Base-by-base conservation (phyloP, 345 rosid species). In the Brassica cretica region DNA sequence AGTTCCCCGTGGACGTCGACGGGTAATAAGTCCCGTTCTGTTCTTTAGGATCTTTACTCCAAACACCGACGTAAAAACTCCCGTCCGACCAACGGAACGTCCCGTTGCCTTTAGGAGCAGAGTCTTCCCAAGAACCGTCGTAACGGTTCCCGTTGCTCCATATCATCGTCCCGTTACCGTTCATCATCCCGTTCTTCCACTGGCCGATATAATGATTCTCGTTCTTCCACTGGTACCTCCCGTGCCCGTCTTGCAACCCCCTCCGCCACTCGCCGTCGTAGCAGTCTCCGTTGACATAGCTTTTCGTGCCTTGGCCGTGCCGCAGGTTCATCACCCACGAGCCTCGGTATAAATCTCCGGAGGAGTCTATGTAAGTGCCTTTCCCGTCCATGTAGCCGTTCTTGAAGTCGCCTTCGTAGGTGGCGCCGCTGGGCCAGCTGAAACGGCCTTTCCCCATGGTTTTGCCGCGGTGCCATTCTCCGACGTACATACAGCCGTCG, bases 381-480 rank as follows among this genome's bases (percentile, higher is more conserved):
- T 87, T 87, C 3, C 99, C 99, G 79, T 95, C 97, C 96, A 95
- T 90, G 67, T 80, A 93, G 2, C 93, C 97, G 70, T 78, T 83
- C 76, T 89, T 93, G 89, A 95, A 95, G 27, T 95, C 98, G 6
- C 99, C 99, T 82, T 95, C 97, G 68, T 95, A 95, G 7, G 94
- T 91, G 27, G 98, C 96, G 15, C 98, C 98, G 25, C 88, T 88
- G 0, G 98, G 98, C 98, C 98, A 92, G 30, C 92, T 84, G 59
- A 94, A 95, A 75, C 85, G 90, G 11, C 99, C 99, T 30, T 85
- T 89, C 8, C 99, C 98, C 85, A 77, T 86, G 15, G 84, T 87
- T 68, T 87, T 90, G 3, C 99, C 98, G 53, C 79, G 58, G 51
- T 39, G 69, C 99, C 99, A 95, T 44, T 93, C 96, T 19, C 99